Evolutionary conservation across 2,329 filamentous ascomycete genomes (phyloP).

Genomic region (Aspergillus pseudoviridinutans): DNA sequence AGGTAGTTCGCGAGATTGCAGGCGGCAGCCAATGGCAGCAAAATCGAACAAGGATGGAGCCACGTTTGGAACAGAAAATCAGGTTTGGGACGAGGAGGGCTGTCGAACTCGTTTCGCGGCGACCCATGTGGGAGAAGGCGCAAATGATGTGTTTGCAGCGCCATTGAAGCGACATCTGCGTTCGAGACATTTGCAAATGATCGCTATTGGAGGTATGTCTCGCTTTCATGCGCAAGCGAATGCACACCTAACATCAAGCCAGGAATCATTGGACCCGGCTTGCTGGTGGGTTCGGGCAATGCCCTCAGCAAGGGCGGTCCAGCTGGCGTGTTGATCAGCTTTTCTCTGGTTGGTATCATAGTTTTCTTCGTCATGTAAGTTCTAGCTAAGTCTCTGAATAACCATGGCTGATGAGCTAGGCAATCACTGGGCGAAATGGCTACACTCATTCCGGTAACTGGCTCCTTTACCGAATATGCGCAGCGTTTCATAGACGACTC

Average conservation of each 20-base stretch:
- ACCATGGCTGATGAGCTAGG: constrained; percentile 51
- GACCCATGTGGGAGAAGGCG: neutral
- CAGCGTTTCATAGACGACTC: constrained; percentile 69
- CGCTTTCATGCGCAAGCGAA: neutral
- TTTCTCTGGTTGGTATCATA: constrained; percentile 66
- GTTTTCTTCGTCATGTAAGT: constrained; percentile 47
- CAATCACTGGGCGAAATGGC: constrained; percentile 72
- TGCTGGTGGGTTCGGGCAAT: constrained; percentile 68
- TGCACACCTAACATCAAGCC: constrained; percentile 30
- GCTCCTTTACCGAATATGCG: constrained; percentile 66
- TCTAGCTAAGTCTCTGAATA: neutral
- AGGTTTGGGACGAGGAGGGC: neutral
- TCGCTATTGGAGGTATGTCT: constrained; percentile 54
- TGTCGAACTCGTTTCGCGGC: neutral
- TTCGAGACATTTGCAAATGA: constrained; percentile 62
- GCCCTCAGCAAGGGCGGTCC: constrained; percentile 67
- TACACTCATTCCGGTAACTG: constrained; percentile 67
- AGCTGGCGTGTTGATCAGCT: constrained; percentile 68
- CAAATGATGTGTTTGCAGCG: constrained; percentile 10
- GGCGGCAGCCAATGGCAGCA: neutral
- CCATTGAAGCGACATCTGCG: constrained; percentile 48
- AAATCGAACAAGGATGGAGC: neutral
- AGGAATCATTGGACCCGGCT: constrained; percentile 62
- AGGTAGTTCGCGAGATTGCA: neutral
- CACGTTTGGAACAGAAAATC: neutral